Evolutionary conservation across 345 rosid species (phyloP).

Genomic region (Eucalyptus grandis): DNA sequence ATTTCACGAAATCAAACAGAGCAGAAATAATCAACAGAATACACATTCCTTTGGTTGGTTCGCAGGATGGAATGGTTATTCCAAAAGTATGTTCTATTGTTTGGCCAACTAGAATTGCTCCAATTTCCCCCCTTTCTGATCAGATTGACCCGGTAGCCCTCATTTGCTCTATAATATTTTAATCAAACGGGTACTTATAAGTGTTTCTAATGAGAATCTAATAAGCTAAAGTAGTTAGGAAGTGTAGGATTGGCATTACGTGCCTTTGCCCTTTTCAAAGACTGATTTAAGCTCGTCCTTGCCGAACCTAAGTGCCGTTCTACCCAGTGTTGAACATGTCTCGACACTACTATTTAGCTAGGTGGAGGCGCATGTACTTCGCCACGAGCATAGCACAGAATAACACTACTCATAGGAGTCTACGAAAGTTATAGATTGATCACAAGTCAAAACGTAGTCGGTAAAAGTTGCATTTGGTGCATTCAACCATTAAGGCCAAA

Average conservation of each 20-base stretch:
- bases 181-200: not conserved
- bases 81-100: not conserved
- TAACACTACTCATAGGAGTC: not conserved
- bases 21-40: not conserved
- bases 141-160: not conserved
- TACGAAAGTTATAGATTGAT: not conserved
- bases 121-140: not conserved
- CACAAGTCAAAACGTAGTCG: not conserved
- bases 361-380: not conserved
- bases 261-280: not conserved
- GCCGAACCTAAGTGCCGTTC: not conserved
- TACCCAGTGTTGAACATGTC: not conserved
- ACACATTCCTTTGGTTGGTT: not conserved
- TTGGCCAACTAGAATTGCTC: not conserved
- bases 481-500: not conserved
- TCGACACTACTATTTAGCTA: not conserved
- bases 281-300: not conserved
- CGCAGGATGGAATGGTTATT: not conserved
- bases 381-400: not conserved
- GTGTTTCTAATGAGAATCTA: not conserved
- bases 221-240: not conserved
- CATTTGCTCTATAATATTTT: not conserved
- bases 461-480: not conserved
- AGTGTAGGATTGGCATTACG: not conserved
- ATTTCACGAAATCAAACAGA: not conserved